Evolutionary conservation across 2,329 filamentous ascomycete species (phyloP), one percentile per base, ranked within the genome.

Genomic region (Stachybotrys chlorohalonatus): DNA sequence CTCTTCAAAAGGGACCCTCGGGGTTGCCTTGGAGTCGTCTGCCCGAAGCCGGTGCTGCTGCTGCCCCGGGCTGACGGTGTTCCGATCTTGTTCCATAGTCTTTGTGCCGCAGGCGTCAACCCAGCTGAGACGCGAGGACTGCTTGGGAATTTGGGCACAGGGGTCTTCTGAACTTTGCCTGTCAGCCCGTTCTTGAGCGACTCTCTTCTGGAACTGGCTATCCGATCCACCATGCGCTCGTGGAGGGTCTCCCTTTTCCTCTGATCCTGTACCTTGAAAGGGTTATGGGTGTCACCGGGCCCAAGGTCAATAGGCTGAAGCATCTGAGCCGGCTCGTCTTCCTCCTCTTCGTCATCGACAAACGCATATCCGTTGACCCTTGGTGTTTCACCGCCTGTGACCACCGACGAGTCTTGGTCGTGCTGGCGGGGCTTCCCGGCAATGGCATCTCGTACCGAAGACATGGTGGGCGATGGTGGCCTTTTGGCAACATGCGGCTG

Each of bases 341-440:
- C 73, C 15, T 78, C 80, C 47, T 81, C 78, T 51, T 87, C 88
- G 55, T 95, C 90, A 42, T 42, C 36, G 61, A 99, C 92, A 70
- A 96, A 97, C 0, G 90, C 83, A 68, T 96, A 99, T 1, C 94
- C 94, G 59, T 95, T 95, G 0, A 97, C 89, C 2, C 90, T 81
- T 0, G 93, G 94, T 0, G 93, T 97, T 69, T 95, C 91, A 15
- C 86, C 87, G 1, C 77, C 63, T 1, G 57, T 76, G 0, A 63
- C 62, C 2, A 78, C 78, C 6, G 64, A 74, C 0, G 82, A 82
- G 60, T 90, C 85, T 11, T 83, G 82, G 30, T 85, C 81, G 8
- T 77, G 80, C 2, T 77, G 73, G 8, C 83, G 80, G 5, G 86
- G 83, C 7, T 77, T 82, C 9, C 91, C 90, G 1, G 87, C 84